Conservation (phyloP, 2,329 filamentous ascomycete species). For the Lachnellula occidentalis region DNA sequence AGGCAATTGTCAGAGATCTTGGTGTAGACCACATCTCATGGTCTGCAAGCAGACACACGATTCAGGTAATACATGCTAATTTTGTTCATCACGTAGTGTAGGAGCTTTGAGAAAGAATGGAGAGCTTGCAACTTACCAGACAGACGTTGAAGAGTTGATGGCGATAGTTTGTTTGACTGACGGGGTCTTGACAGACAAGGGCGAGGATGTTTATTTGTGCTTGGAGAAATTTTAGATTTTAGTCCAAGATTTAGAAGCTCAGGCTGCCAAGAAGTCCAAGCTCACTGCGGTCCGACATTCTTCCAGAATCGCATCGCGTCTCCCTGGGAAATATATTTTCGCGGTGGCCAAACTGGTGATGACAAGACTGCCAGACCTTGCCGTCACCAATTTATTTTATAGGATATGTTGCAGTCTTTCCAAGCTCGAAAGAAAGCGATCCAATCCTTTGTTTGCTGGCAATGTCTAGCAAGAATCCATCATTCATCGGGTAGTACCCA, state of each 20-base stretch:
- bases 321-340: conserved; percentile 3
- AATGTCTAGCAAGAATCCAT: conserved; percentile 20
- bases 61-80: conserved; percentile 41
- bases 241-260: not conserved
- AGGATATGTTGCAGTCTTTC: conserved; percentile 22
- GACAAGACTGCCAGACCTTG: no score
- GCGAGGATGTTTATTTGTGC: not conserved
- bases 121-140: not conserved
- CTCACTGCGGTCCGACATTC: not conserved
- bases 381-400: no score
- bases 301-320: conserved; percentile 6
- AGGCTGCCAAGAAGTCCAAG: not conserved
- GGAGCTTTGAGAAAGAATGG: not conserved
- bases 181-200: not conserved
- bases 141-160: not conserved
- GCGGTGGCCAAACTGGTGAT: not conserved
- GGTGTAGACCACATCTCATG: conserved; percentile 53
- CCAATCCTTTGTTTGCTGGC: conserved; percentile 22
- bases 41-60: conserved; percentile 40
- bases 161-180: not conserved
- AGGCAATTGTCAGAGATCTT: conserved; percentile 58
- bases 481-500: not conserved
- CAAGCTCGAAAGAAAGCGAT: conserved; percentile 6
- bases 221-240: not conserved
- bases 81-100: conserved; percentile 31